These are phyloP conservation scores for Gossypium rotundifolium DNA, from an alignment of 345 rosid species.

Conservation along the genomic window DNA sequence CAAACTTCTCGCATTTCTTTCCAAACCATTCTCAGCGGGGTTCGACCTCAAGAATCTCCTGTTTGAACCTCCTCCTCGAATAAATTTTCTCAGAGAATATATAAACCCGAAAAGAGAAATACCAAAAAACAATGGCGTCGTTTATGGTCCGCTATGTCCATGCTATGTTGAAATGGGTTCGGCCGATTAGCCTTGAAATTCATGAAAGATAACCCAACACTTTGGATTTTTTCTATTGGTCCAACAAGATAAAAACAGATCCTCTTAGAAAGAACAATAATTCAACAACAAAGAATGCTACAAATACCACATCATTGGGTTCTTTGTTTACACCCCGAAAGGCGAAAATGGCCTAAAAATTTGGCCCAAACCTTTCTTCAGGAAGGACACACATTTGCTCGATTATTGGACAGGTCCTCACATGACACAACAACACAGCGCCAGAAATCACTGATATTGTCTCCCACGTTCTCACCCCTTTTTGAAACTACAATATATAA, in stretches of 20 bases:
- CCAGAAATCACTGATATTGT: neutral
- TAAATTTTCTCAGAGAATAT: neutral
- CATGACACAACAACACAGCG: neutral
- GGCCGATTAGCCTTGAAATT: neutral
- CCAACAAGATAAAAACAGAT: neutral
- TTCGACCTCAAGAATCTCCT: no score
- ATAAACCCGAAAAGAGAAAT: neutral
- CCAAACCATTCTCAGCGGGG: no score
- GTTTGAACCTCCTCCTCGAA: no score
- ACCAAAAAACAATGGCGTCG: neutral
- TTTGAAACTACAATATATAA: neutral
- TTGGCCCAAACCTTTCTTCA: neutral
- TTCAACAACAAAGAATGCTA: neutral
- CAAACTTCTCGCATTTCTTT: no score
- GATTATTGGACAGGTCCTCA: neutral
- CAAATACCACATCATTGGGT: neutral
- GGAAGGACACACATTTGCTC: neutral
- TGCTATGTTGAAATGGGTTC: neutral
- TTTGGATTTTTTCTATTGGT: neutral
- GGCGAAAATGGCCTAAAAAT: neutral
- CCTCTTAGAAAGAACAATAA: neutral
- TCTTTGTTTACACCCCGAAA: neutral
- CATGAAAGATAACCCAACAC: neutral
- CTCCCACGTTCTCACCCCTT: neutral
- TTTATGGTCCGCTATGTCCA: neutral